Base-by-base conservation (phyloP, 805 yeast species). In the Wickerhamomyces xylosicus region DNA sequence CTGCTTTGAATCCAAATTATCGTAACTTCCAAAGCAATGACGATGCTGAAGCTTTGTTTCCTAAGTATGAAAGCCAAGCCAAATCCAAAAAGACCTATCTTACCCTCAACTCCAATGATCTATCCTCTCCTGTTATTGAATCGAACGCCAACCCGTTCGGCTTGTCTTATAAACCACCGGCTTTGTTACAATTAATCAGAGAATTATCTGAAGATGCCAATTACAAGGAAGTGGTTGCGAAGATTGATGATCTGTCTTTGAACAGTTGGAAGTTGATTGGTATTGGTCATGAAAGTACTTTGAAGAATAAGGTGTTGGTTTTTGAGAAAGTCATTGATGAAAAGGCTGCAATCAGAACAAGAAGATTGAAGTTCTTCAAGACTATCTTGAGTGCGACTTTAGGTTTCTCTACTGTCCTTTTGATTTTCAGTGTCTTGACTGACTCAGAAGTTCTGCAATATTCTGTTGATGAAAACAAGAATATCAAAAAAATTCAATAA, bases 241-340 rank as follows among this genome's bases (percentile, higher is more conserved):
- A 50, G 7, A 56, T 77, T 11, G 63, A 61, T 37, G 63, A 56
- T 40, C 58, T 76, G 31, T 70, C 73, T 37, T 56, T 51, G 19
- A 53, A 57, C 20, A 21, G 27, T n/a, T 44, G 66, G 68, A 9
- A 63, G 64, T 61, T 78, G n/a, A 59, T 75, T 27, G 84, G 77
- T 4, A 67, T 74, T 20, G 71, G 72, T 18, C 29, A 34, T 34
- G 7, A 14, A 25, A 58, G 57, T 8, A 35, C 36, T 18, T 55
- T 54, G 4, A 54, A 56, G 3, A 55, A 58, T 33, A 49, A 45
- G 31, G 41, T 69, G 9, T 47, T 72, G 19, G 61, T 72, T 11
- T 69, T 72, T 44, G 64, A 62, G 34, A 59, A 72, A 34, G 42
- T 27, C 21, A 46, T 50, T 29, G 53, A 48, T 16, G 13, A 7